Evolutionary conservation across 2,329 filamentous ascomycete species (phyloP).

Genomic region (Parafenestella ontariensis): DNA sequence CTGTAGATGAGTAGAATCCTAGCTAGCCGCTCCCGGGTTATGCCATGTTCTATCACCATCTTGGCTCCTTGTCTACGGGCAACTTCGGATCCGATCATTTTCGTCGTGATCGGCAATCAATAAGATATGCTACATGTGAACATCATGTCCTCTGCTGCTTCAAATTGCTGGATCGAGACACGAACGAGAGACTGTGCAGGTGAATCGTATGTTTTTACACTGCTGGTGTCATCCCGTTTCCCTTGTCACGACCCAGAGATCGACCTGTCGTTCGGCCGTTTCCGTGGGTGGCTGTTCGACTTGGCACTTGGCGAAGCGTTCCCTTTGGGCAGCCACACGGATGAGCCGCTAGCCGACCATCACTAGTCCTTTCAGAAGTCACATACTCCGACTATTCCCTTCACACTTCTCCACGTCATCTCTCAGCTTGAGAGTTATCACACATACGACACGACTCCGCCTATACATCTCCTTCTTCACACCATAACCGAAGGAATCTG

Average conservation of each 20-base stretch:
- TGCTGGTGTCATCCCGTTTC: background rate
- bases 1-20: background rate
- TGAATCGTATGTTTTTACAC: background rate
- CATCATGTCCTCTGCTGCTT: background rate
- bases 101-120: background rate
- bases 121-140: background rate
- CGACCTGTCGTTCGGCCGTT: constrained; percentile 2
- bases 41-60: background rate
- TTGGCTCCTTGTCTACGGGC: constrained; percentile 3
- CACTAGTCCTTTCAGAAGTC: constrained; percentile 18
- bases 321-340: constrained; percentile 22
- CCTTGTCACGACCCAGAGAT: background rate
- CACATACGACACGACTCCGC: background rate
- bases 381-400: constrained; percentile 19
- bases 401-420: constrained; percentile 24
- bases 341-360: constrained; percentile 27
- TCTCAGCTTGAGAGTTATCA: constrained; percentile 10
- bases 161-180: background rate
- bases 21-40: background rate
- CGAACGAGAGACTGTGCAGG: background rate
- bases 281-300: constrained; percentile 15
- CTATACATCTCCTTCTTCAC: background rate
- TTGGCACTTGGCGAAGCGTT: constrained; percentile 25
- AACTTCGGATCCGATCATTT: constrained; percentile 9
- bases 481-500: background rate